phyloP scores from a whole-genome alignment of 306 rosid species.

The Canavalia ensiformis region DNA sequence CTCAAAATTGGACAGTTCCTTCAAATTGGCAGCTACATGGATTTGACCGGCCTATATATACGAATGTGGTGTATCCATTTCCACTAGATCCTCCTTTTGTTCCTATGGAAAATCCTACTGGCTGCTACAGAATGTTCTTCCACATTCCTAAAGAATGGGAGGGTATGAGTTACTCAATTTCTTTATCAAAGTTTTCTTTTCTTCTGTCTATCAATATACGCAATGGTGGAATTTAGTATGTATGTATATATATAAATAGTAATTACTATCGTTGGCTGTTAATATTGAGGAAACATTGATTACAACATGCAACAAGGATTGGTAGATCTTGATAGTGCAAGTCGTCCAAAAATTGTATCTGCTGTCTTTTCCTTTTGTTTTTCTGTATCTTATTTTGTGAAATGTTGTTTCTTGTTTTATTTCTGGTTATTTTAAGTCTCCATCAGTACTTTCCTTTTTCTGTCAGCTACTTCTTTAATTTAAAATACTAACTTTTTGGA shows the following conservation, averaged over 20 bases:
- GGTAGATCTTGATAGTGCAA: constrained; percentile 26
- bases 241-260: background rate
- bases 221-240: constrained; percentile 9
- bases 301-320: background rate
- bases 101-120: constrained; percentile 84
- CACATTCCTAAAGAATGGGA: constrained; percentile 87
- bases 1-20: constrained; percentile 79
- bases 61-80: constrained; percentile 81
- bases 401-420: constrained; percentile 19
- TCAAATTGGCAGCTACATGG: constrained; percentile 98
- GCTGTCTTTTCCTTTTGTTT: background rate
- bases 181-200: constrained; percentile 13
- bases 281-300: background rate
- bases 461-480: background rate
- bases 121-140: constrained; percentile 86
- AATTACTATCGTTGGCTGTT: background rate
- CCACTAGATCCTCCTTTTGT: constrained; percentile 85
- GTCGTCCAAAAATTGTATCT: background rate
- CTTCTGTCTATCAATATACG: constrained; percentile 29
- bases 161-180: constrained; percentile 59
- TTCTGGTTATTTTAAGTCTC: constrained; percentile 26
- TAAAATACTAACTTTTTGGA: background rate
- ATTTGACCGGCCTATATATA: constrained; percentile 89
- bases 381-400: constrained; percentile 24
- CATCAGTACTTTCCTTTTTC: background rate